A percentile compares a stretch with the other conserved stretches of the same genome.
Conservation (phyloP, 2,329 filamentous ascomycete species). For the Penicillium aurantiogriseum region DNA sequence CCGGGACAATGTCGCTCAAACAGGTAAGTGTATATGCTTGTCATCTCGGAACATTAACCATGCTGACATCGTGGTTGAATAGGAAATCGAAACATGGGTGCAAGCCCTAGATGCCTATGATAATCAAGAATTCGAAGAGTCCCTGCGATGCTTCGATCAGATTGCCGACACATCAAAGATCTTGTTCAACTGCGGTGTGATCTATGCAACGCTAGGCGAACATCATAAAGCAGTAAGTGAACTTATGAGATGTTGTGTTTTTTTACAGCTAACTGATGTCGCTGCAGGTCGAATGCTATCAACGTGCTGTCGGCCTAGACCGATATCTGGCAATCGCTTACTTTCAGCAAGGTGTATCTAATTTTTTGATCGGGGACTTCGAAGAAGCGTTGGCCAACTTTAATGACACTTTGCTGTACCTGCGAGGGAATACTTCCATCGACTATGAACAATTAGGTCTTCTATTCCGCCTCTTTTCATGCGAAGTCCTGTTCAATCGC, state of each 20-base stretch:
- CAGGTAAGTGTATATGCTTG: slow-evolving; percentile 46
- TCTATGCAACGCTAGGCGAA: slow-evolving; percentile 92
- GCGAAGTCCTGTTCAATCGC: slow-evolving; percentile 95
- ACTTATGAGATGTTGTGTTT: background rate
- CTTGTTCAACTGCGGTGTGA: slow-evolving; percentile 96
- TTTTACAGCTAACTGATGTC: slow-evolving; percentile 9
- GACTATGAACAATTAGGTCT: slow-evolving; percentile 95
- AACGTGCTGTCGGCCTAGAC: slow-evolving; percentile 84
- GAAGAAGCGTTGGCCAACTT: slow-evolving; percentile 97
- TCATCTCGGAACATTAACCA: slow-evolving; percentile 1
- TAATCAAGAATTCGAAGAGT: slow-evolving; percentile 94
- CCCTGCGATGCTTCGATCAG: slow-evolving; percentile 75
- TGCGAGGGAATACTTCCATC: slow-evolving; percentile 94
- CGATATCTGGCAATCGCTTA: slow-evolving; percentile 97
- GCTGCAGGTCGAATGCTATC: slow-evolving; percentile 84
- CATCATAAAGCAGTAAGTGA: slow-evolving; percentile 85
- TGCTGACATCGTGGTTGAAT: slow-evolving; percentile 8
- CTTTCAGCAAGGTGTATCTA: slow-evolving; percentile 97
- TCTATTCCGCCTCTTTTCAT: slow-evolving; percentile 94
- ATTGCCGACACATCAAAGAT: slow-evolving; percentile 98
- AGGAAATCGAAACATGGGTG: slow-evolving; percentile 99
- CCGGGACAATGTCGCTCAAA: slow-evolving; percentile 57
- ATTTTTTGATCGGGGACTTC: slow-evolving; percentile 94
- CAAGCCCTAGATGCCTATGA: slow-evolving; percentile 87
- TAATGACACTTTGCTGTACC: slow-evolving; percentile 93